phyloP scores from a whole-genome alignment of 2,329 filamentous ascomycete species.

The Rutstroemia sp. region DNA sequence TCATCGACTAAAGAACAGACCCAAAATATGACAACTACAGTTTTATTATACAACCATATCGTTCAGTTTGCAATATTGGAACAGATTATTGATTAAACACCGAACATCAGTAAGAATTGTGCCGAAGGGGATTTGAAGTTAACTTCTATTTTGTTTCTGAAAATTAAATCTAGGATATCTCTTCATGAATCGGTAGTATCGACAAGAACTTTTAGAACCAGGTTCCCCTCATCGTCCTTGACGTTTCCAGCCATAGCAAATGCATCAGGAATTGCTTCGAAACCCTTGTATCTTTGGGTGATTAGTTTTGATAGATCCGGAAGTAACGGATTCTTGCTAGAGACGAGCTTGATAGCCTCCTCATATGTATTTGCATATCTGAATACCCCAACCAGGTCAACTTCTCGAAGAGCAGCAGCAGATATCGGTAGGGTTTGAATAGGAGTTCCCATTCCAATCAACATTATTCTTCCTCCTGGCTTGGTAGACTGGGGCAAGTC shows the following conservation, averaged over 20 bases:
- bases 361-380: conserved; percentile 81
- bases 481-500: conserved; percentile 42
- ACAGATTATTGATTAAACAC: too few species aligned
- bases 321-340: conserved; percentile 56
- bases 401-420: conserved; percentile 64
- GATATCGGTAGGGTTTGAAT: conserved; percentile 69
- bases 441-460: conserved; percentile 74
- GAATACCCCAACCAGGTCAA: conserved; percentile 71
- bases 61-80: too few species aligned
- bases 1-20: too few species aligned
- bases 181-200: conserved; percentile 15
- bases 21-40: too few species aligned
- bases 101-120: too few species aligned
- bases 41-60: too few species aligned
- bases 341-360: conserved; percentile 77
- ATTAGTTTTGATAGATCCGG: conserved; percentile 75
- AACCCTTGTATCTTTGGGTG: conserved; percentile 68
- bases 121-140: too few species aligned
- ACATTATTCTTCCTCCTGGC: conserved; percentile 64
- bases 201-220: conserved; percentile 30
- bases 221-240: conserved; percentile 27
- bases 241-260: conserved; percentile 77
- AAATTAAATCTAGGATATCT: too few species aligned
- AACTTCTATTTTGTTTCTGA: too few species aligned
- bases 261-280: conserved; percentile 80